These are phyloP conservation scores for Luffa aegyptiaca DNA, from an alignment of 306 rosid genomes.

Conservation along the genomic window DNA sequence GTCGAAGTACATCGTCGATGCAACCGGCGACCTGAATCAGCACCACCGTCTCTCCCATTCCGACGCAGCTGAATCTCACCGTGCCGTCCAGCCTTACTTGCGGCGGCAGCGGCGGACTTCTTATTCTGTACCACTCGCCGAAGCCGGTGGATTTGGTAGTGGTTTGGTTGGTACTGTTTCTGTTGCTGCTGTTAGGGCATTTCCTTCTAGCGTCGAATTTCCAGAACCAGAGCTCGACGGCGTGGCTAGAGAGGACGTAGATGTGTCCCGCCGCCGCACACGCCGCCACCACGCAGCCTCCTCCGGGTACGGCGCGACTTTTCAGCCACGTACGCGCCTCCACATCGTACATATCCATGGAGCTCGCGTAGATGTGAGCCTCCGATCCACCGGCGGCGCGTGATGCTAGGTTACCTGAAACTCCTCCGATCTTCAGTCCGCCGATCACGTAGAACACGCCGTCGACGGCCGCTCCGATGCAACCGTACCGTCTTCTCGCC, in stretches of 20 bases:
- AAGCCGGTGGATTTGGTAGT: slow-evolving; percentile 7
- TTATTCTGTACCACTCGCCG: slow-evolving; percentile 59
- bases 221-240: slow-evolving; percentile 69
- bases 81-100: slow-evolving; percentile 43
- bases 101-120: slow-evolving; percentile 48
- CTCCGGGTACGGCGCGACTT: slow-evolving; percentile 46
- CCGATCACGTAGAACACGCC: slow-evolving; percentile 53
- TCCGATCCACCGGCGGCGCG: slow-evolving; percentile 26
- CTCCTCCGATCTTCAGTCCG: slow-evolving; percentile 46
- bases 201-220: slow-evolving; percentile 43
- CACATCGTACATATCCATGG: slow-evolving; percentile 70
- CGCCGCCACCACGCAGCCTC: slow-evolving; percentile 72
- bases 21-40: slow-evolving; percentile 39
- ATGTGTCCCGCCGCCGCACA: slow-evolving; percentile 31
- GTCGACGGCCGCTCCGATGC: slow-evolving; percentile 50
- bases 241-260: slow-evolving; percentile 53
- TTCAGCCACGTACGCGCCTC: slow-evolving; percentile 47
- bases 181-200: not conserved
- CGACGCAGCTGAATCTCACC: slow-evolving; percentile 55
- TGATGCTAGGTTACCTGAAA: slow-evolving; percentile 9
- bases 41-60: slow-evolving; percentile 48
- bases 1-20: slow-evolving; percentile 23
- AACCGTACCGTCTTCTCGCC: slow-evolving; percentile 47
- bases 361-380: slow-evolving; percentile 52
- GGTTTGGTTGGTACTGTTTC: not conserved